Evolutionary conservation across 139 green algal species (phyloP), one percentile per base, ranked within the genome.

Genomic region (Pleodorina starrii): DNA sequence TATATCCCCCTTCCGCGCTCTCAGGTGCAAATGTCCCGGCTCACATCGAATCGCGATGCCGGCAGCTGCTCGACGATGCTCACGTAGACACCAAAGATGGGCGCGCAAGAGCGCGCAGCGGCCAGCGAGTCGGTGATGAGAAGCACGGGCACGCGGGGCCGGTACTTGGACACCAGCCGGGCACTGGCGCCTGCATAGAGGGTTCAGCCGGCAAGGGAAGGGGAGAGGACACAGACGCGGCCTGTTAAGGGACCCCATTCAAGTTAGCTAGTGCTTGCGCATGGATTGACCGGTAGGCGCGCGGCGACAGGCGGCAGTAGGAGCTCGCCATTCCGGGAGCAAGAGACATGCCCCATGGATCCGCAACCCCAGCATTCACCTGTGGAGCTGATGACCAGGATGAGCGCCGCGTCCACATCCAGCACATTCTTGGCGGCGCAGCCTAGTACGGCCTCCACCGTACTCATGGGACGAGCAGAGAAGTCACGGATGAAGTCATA

Each of bases 141-240:
- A 72, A 96, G 86, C 46, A 95, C 87, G 23, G 91, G 93, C 80
- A 92, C 92, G 17, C 76, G 84, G 0, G 94, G 94, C 17, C 94
- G 89, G 91, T 97, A 97, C 93, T 97, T 96, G 71, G 90, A 84
- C 11, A 97, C 72, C 72, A 95, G 78, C 84, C 91, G 40, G n/a
- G 89, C 88, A 4, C 84, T 90, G 6, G 36, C 86, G 51, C 92
- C 92, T 85, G 43, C 40, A 69, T 69, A 21, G 57, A 69, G 57
- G 57, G 57, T n/a, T n/a, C n/a, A n/a, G n/a, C n/a, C n/a, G n/a
- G n/a, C n/a, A n/a, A n/a, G n/a, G n/a, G n/a, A n/a, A n/a, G n/a
- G n/a, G n/a, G n/a, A n/a, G n/a, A n/a, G n/a, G n/a, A n/a, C n/a
- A n/a, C n/a, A n/a, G n/a, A n/a, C n/a, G n/a, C n/a, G n/a, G n/a